phyloP scores from a whole-genome alignment of 148 eudicot species.

The Rhododendron mucronatum region DNA sequence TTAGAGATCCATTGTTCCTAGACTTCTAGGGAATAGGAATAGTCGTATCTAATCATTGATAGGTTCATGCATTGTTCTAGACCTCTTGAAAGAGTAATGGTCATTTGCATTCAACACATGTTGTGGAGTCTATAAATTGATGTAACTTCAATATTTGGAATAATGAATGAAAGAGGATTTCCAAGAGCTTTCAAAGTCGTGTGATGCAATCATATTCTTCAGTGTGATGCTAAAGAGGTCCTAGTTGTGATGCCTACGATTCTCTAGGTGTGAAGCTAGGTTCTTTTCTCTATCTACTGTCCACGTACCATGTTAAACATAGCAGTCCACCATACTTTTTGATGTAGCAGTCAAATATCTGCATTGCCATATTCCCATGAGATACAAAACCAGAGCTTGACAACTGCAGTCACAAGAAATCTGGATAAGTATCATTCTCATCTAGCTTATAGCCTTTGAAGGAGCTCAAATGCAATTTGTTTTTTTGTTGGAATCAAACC shows the following conservation, averaged over 20 bases:
- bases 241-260: background rate
- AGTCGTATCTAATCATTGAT: too few relatives aligned
- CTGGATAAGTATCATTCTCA: background rate
- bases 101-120: too few relatives aligned
- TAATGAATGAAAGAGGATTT: too few relatives aligned
- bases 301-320: background rate
- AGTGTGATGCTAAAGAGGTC: background rate
- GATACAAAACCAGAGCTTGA: background rate
- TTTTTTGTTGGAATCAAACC: slow-evolving; percentile 35
- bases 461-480: background rate
- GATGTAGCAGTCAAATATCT: background rate
- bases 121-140: too few relatives aligned
- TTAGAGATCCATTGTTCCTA: too few relatives aligned
- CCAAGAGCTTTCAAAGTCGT: too few relatives aligned
- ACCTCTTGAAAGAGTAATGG: too few relatives aligned
- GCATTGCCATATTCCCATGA: background rate
- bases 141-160: too few relatives aligned
- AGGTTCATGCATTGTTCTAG: too few relatives aligned
- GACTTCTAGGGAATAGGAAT: too few relatives aligned
- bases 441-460: background rate
- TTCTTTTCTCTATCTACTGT: background rate
- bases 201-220: background rate
- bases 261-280: too few relatives aligned
- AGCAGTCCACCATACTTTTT: too few relatives aligned
- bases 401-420: background rate